Conservation (phyloP, 345 rosid genomes). For the Moricandia arvensis region DNA sequence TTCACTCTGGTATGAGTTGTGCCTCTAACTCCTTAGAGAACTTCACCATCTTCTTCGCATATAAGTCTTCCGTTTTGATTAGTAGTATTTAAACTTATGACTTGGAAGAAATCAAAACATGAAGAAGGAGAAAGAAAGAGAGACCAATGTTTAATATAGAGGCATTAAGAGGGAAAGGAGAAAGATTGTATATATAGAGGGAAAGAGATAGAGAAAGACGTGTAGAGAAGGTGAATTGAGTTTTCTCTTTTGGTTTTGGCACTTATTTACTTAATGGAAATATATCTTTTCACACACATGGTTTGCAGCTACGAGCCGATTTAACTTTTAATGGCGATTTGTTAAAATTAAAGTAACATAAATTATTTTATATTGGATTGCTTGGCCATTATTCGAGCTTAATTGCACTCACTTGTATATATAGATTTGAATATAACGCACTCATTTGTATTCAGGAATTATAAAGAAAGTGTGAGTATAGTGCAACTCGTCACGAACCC, state of each 20-base stretch:
- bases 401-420: constrained; percentile 25
- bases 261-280: constrained; percentile 13
- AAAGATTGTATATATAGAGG: constrained; percentile 43
- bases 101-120: not conserved
- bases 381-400: constrained; percentile 35
- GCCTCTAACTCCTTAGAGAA: constrained; percentile 97
- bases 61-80: constrained; percentile 31
- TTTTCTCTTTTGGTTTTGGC: constrained; percentile 7
- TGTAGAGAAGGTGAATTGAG: constrained; percentile 32
- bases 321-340: constrained; percentile 22
- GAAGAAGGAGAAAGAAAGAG: not conserved
- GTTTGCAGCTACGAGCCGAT: constrained; percentile 31
- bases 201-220: constrained; percentile 32
- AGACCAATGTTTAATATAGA: constrained; percentile 29
- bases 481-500: constrained; percentile 41
- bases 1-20: constrained; percentile 97
- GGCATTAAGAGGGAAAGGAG: constrained; percentile 34
- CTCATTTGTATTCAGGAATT: constrained; percentile 24
- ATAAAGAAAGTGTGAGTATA: constrained; percentile 24
- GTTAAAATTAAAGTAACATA: not conserved
- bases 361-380: not conserved
- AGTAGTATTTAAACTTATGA: not conserved
- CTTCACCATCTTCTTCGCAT: constrained; percentile 68
- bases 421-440: constrained; percentile 34
- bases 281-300: constrained; percentile 25